These are phyloP conservation scores for Phytopythium sindhum DNA, from an alignment of 352 stramenopile species.

Conservation along the genomic window DNA sequence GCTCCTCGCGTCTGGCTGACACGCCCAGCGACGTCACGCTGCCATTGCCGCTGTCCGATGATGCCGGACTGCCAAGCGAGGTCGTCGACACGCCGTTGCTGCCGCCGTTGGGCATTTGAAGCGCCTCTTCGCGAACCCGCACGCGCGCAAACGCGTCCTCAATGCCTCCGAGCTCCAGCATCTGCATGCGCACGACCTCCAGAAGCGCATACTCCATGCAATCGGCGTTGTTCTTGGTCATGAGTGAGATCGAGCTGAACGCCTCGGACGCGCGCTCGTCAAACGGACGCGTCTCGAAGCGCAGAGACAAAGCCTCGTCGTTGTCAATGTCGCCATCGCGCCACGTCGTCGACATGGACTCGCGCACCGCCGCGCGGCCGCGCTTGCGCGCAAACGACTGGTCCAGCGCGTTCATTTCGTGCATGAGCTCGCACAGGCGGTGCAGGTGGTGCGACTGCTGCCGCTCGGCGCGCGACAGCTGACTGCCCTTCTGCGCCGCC, in stretches of 20 bases:
- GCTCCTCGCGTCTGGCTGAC: conserved; percentile 40
- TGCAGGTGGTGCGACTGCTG: conserved; percentile 67
- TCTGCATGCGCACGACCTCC: conserved; percentile 81
- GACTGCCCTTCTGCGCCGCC: conserved; percentile 52
- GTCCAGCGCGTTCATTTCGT: conserved; percentile 71
- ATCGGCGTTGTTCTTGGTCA: conserved; percentile 69
- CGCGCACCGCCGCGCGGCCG: conserved; percentile 27
- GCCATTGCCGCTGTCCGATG: conserved; percentile 12
- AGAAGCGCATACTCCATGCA: conserved; percentile 81
- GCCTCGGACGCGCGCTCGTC: conserved; percentile 65
- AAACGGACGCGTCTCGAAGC: conserved; percentile 65
- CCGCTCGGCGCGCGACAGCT: conserved; percentile 58
- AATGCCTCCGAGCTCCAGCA: conserved; percentile 65
- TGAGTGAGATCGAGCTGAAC: conserved; percentile 67
- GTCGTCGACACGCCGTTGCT: conserved; percentile 14
- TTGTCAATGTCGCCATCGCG: conserved; percentile 29
- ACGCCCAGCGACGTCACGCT: conserved; percentile 31
- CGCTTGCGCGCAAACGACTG: conserved; percentile 31
- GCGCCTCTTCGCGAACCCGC: conserved; percentile 40
- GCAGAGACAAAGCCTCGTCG: conserved; percentile 36
- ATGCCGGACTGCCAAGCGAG: background rate
- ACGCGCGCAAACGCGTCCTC: conserved; percentile 71
- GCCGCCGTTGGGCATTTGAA: conserved; percentile 24
- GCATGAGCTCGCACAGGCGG: conserved; percentile 65
- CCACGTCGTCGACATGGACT: conserved; percentile 20